A percentile compares a stretch with the other conserved stretches of the same genome.
phyloP scores from a whole-genome alignment of 176 grass and related monocot species.

The Pontederia crassipes region DNA sequence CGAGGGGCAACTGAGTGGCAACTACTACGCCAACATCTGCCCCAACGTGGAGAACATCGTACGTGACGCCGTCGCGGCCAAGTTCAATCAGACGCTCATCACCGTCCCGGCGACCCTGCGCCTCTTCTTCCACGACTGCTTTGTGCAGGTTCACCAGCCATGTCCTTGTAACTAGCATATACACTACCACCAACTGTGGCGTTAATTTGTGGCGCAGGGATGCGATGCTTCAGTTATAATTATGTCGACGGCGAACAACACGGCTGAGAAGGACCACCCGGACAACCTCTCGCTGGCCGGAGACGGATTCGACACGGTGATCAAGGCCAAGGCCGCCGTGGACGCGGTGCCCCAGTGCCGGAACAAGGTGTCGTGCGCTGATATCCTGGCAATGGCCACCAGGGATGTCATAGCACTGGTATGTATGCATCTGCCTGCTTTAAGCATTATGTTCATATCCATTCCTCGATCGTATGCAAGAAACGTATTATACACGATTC shows the following conservation, averaged over 20 bases:
- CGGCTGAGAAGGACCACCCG: conserved; percentile 81
- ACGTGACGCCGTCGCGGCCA: conserved; percentile 26
- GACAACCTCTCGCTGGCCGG: conserved; percentile 79
- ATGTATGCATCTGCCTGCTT: not conserved
- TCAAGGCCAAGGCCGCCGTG: conserved; percentile 75
- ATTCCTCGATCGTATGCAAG: not conserved
- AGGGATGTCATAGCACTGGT: conserved; percentile 67
- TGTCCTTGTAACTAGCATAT: not conserved
- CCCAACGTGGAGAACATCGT: conserved; percentile 47
- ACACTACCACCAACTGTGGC: not conserved
- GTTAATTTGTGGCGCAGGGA: conserved; percentile 23
- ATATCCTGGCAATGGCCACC: conserved; percentile 84
- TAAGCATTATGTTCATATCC: not conserved
- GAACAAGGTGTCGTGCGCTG: conserved; percentile 76
- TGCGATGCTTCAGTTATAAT: conserved; percentile 85
- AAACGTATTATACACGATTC: not conserved
- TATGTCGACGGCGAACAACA: conserved; percentile 58
- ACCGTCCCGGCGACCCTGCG: conserved; percentile 44
- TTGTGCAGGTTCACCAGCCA: conserved; percentile 25
- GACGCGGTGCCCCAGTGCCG: conserved; percentile 57
- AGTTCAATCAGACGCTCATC: conserved; percentile 39
- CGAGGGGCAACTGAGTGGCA: conserved; percentile 15
- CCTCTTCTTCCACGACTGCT: conserved; percentile 64
- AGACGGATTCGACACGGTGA: conserved; percentile 91
- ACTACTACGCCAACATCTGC: conserved; percentile 35